Base-by-base conservation (phyloP, 805 yeast species). In the Yamadazyma sp. region DNA sequence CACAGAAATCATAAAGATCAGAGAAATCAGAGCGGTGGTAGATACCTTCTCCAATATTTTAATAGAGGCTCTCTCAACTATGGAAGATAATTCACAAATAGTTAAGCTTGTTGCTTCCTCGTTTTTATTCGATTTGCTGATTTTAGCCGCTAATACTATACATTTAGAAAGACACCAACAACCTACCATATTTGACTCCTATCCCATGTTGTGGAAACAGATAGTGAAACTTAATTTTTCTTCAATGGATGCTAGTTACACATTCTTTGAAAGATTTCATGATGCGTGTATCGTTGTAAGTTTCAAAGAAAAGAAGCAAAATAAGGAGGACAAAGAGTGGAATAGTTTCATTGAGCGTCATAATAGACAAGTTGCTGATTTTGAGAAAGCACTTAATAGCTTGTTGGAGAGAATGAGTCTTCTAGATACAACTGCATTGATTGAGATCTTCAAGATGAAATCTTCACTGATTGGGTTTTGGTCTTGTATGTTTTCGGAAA, bases 401-500 rank as follows among this genome's bases (percentile, higher is more conserved):
- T 21, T 30, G 5, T 20, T 35, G 23, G 30, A 30, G 13, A 61
- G 58, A 32, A 38, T 65, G 7, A 52, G 67, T 15, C 44, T 65
- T 33, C 49, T 56, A 9, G 62, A 64, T 12, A 56, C 61, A 5
- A 31, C 40, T 0, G 42, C 41, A 4, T 42, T 66, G 15, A 45
- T 49, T 25, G 35, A 36, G 3, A 45, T 63, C 1, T 50, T 64
- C 15, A 26, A 31, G 1, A 48, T 57, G n/a, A 36, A 35, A 0
- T 55, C 58, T 2, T 70, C 78, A 4, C 63, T 82, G 31, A 52
- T 55, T n/a, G 83, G 89, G 0, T 70, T 84, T 37, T 83, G 94
- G 86, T 71, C 87, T 1, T 78, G 86, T 51, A 61, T 86, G 2
- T 76, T 86, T 36, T 77, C 89, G 0, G 77, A 88, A 0, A 66